Percentiles rank a stretch among this genome's conserved stretches.
Evolutionary conservation across 1,284 basidiomycete species (phyloP).

Genomic region (Agaricales sp.): DNA sequence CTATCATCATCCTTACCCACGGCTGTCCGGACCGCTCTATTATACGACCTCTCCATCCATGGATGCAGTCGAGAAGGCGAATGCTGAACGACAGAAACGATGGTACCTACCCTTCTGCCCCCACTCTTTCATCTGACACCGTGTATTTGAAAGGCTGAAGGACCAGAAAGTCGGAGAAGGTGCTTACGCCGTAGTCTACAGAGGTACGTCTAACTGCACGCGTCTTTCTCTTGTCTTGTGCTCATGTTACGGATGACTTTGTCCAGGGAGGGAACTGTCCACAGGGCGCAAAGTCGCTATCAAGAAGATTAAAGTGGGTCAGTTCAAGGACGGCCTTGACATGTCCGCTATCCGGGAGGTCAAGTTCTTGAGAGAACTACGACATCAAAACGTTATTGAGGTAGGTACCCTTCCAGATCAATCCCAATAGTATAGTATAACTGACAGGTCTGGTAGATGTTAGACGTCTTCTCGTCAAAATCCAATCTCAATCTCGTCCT

Average conservation of each 20-base stretch:
- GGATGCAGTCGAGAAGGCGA: slow-evolving; percentile 72
- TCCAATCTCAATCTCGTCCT: slow-evolving; percentile 95
- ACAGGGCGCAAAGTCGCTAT: slow-evolving; percentile 83
- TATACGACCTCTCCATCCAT: too few species aligned
- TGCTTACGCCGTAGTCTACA: slow-evolving; percentile 95
- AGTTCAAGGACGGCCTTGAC: slow-evolving; percentile 96
- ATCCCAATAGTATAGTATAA: background rate
- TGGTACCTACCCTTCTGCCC: slow-evolving; percentile 33
- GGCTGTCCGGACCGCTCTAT: too few species aligned
- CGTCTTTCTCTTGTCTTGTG: background rate
- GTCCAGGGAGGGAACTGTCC: slow-evolving; percentile 57
- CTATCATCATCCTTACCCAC: too few species aligned
- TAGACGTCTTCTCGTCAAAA: slow-evolving; percentile 96
- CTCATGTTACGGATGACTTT: too few species aligned
- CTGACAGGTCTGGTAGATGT: slow-evolving; percentile 45
- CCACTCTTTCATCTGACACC: slow-evolving; percentile 6
- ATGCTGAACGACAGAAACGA: slow-evolving; percentile 55
- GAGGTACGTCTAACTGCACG: slow-evolving; percentile 40
- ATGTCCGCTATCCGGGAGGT: slow-evolving; percentile 99
- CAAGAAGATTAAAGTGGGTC: slow-evolving; percentile 96
- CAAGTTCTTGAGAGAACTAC: slow-evolving; percentile 90
- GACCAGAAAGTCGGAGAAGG: slow-evolving; percentile 92
- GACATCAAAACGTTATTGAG: slow-evolving; percentile 93
- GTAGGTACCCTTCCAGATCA: slow-evolving; percentile 26
- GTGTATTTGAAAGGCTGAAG: slow-evolving; percentile 48